A percentile compares a stretch with the other conserved stretches of the same genome.
Conservation (phyloP, 257 asterid species). For the Eustoma russellianum region DNA sequence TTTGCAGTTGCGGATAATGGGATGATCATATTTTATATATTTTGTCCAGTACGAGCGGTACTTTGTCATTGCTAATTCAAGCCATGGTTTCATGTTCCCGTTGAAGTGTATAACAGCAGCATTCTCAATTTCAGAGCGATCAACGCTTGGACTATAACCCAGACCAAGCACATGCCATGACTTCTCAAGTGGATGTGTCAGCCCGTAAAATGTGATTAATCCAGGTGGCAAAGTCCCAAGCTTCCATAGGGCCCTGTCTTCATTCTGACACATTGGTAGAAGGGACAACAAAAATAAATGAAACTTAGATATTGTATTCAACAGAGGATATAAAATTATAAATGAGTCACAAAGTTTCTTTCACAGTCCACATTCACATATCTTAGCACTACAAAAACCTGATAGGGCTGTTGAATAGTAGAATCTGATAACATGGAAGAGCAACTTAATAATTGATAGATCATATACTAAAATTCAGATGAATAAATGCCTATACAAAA, state of each 20-base stretch:
- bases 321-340: too few species aligned
- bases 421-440: too few species aligned
- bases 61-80: slow-evolving; percentile 92
- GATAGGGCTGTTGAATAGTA: too few species aligned
- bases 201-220: slow-evolving; percentile 83
- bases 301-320: too few species aligned
- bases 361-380: too few species aligned
- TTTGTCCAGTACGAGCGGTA: slow-evolving; percentile 82
- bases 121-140: slow-evolving; percentile 65
- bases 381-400: too few species aligned
- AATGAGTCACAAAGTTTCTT: too few species aligned
- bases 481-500: too few species aligned
- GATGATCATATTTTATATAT: slow-evolving; percentile 78
- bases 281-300: too few species aligned
- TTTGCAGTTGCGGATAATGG: slow-evolving; percentile 62
- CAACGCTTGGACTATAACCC: slow-evolving; percentile 92
- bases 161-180: slow-evolving; percentile 97
- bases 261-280: slow-evolving; percentile 45
- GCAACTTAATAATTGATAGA: too few species aligned
- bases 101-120: slow-evolving; percentile 95
- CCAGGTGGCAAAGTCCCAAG: slow-evolving; percentile 99
- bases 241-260: slow-evolving; percentile 92
- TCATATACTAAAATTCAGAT: too few species aligned
- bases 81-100: slow-evolving; percentile 99
- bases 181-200: slow-evolving; percentile 87